Base-by-base conservation (phyloP, 805 yeast genomes). In the Osmozyma mogii region DNA sequence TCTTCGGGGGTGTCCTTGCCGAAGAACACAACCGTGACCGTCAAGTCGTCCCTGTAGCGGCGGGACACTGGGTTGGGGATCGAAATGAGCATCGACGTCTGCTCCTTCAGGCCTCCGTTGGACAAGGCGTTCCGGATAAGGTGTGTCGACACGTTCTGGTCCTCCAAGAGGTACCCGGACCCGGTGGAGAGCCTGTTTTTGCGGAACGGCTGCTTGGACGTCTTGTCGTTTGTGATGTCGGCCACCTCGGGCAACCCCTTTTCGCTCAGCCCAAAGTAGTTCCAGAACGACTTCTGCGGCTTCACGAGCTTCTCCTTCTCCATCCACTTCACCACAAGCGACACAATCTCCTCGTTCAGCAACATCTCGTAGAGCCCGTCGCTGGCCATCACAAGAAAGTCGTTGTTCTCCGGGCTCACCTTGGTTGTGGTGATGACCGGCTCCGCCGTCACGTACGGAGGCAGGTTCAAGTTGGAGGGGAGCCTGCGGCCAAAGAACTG, bases 371-470 rank as follows among this genome's bases (percentile, higher is more conserved):
- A 92, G 29, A 92, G 64, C 0, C 98, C 98, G 58, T 92, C 98
- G 13, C 94, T 78, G 0, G 89, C 98, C 72, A 92, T 65, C 18
- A 92, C 95, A 52, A 92, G 59, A 46, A 92, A 92, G 49, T 85
- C 92, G 41, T 83, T 78, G 40, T 78, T 74, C 13, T 68, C 63
- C 1, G 87, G 80, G 29, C 69, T 68, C 28, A 88, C 70, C 46
- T 78, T 75, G 9, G 88, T 80, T 2, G 95, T 78, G 3, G 95
- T 81, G 15, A 88, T 68, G 17, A 82, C 94, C 0, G 98, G 98
- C 52, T 81, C 88, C 1, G 98, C 97, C 1, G 98, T 92, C 21
- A 92, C 96, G 53, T 92, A 92, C 0, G 98, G 98, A 3, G 98
- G 98, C 2, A 96, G 80, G 36, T 76, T 65, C 36, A 84, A 68